phyloP scores from a whole-genome alignment of 2,329 filamentous ascomycete genomes.

The Stagonosporopsis chrysanthemi region DNA sequence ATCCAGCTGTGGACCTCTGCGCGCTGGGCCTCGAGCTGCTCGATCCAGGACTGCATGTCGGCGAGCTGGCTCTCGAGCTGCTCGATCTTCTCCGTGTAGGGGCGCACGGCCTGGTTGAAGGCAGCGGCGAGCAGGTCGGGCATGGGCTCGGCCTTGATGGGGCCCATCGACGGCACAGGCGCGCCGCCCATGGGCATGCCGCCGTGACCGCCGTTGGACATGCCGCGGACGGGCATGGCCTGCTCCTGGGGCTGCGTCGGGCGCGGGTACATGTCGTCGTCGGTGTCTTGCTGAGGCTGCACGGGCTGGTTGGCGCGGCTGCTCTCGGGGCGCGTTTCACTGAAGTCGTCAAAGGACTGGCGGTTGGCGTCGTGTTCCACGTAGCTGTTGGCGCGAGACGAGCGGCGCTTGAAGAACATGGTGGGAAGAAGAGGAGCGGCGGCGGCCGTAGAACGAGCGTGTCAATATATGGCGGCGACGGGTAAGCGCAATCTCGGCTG shows the following conservation, averaged over 20 bases:
- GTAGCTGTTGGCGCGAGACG: constrained; percentile 57
- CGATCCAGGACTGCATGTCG: constrained; percentile 59
- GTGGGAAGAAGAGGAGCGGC: constrained; percentile 33
- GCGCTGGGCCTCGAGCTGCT: constrained; percentile 60
- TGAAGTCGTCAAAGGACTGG: constrained; percentile 51
- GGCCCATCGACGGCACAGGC: constrained; percentile 33
- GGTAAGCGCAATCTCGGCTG: constrained; percentile 29
- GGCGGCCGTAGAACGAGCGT: constrained; percentile 24
- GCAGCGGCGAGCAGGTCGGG: constrained; percentile 61
- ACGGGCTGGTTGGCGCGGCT: constrained; percentile 44
- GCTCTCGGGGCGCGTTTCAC: constrained; percentile 51
- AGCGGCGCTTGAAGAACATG: constrained; percentile 61
- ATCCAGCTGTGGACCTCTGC: constrained; percentile 63
- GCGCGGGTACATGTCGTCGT: constrained; percentile 56
- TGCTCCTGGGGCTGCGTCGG: constrained; percentile 52
- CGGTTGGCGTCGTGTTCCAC: constrained; percentile 55
- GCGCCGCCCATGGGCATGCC: constrained; percentile 33
- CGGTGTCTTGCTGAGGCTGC: constrained; percentile 19
- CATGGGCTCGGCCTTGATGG: constrained; percentile 50
- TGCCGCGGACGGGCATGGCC: constrained; percentile 28
- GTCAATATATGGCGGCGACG: constrained; percentile 34
- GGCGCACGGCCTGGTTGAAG: constrained; percentile 62
- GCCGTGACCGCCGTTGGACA: constrained; percentile 28
- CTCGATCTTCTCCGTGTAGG: constrained; percentile 62
- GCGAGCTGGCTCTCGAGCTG: constrained; percentile 59